Conservation (phyloP, 306 rosid genomes). For the Echinosophora koreensis region DNA sequence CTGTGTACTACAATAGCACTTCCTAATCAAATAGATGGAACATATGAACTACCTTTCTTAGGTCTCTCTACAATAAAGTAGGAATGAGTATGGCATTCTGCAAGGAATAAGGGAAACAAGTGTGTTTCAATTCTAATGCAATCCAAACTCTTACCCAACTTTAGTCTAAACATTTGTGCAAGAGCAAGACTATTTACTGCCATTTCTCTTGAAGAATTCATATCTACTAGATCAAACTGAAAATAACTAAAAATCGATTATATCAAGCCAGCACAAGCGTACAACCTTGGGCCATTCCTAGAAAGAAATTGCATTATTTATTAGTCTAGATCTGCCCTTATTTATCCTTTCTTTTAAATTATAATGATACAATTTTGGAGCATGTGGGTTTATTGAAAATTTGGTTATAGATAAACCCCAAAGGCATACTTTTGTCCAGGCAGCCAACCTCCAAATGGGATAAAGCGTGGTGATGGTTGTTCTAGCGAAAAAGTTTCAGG, state of each 20-base stretch:
- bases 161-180: not conserved
- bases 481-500: not conserved
- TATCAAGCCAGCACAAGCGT: not conserved
- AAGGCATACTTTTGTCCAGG: not conserved
- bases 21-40: slow-evolving; percentile 14
- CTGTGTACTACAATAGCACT: not conserved
- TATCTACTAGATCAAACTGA: slow-evolving; percentile 11
- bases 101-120: not conserved
- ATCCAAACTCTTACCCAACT: slow-evolving; percentile 13
- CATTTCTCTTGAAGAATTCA: not conserved
- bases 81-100: not conserved
- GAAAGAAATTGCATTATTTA: not conserved
- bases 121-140: not conserved
- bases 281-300: not conserved
- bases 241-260: not conserved
- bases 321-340: not conserved
- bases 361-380: not conserved
- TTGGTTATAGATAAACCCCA: not conserved
- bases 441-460: not conserved
- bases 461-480: slow-evolving; percentile 1
- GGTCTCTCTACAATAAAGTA: not conserved
- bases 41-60: not conserved
- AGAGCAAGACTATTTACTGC: not conserved
- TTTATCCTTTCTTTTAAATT: not conserved
- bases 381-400: not conserved